These are phyloP conservation scores for Annulohypoxylon moriforme DNA, from an alignment of 495 filamentous ascomycete species.

Conservation along the genomic window DNA sequence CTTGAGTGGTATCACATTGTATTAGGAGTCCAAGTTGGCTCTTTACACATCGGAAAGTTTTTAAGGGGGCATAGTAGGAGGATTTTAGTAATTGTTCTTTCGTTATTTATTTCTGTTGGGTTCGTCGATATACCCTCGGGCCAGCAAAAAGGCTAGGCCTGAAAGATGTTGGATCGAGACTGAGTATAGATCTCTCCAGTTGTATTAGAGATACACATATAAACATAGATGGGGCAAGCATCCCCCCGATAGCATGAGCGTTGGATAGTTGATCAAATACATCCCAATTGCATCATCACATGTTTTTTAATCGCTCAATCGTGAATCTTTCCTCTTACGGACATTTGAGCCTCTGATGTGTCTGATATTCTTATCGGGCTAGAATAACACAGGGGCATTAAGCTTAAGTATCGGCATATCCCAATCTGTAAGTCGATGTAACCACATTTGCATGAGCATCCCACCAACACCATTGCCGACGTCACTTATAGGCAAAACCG, in stretches of 20 bases:
- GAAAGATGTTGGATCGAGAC: conserved; percentile 27
- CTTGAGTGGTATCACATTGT: background rate
- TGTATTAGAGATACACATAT: conserved; percentile 11
- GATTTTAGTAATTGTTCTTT: conserved; percentile 22
- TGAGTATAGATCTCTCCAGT: conserved; percentile 23
- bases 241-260: background rate
- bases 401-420: conserved; percentile 1
- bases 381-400: background rate
- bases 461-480: conserved; percentile 3
- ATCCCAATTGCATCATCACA: conserved; percentile 3
- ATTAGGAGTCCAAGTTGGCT: background rate
- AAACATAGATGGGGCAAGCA: conserved; percentile 17
- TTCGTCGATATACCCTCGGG: conserved; percentile 34
- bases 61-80: background rate
- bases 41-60: conserved; percentile 1
- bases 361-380: background rate
- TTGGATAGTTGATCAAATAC: conserved; percentile 27
- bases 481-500: conserved; percentile 10
- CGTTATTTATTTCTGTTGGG: conserved; percentile 16
- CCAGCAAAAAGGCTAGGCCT: background rate
- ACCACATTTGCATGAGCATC: conserved; percentile 11
- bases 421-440: conserved; percentile 23
- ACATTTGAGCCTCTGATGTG: background rate
- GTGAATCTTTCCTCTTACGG: background rate
- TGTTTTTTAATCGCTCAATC: background rate